Evolutionary conservation across 2,329 filamentous ascomycete species (phyloP).

Genomic region (Fusarium sororula): DNA sequence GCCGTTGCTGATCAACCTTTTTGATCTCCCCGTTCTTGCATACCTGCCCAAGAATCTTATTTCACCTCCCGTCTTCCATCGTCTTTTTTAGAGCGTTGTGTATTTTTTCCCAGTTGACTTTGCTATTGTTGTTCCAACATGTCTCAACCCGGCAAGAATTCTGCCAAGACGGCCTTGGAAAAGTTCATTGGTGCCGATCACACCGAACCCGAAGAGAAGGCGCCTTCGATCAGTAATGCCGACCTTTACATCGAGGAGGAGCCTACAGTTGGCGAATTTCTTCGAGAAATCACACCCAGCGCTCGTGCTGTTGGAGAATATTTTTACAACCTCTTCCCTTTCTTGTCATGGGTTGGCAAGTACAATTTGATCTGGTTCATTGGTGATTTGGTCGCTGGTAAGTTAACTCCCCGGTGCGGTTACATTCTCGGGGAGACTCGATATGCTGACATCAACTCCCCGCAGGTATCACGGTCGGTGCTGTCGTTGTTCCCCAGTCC

Average conservation of each 20-base stretch:
- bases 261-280: constrained; percentile 53
- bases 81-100: constrained; percentile 3
- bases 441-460: constrained; percentile 32
- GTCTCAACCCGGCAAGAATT: constrained; percentile 29
- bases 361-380: constrained; percentile 59
- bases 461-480: constrained; percentile 57
- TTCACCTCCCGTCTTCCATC: neutral
- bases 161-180: constrained; percentile 41
- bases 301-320: constrained; percentile 46
- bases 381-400: constrained; percentile 58
- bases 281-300: constrained; percentile 51
- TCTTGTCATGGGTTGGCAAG: constrained; percentile 59
- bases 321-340: constrained; percentile 57
- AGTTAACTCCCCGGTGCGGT: constrained; percentile 19
- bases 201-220: constrained; percentile 44
- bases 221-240: constrained; percentile 49
- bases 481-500: constrained; percentile 63
- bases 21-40: constrained; percentile 28
- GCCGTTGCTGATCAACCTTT: constrained; percentile 13
- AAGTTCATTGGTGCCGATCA: constrained; percentile 48
- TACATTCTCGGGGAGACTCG: constrained; percentile 1
- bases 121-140: constrained; percentile 6
- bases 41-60: neutral
- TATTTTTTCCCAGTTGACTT: neutral
- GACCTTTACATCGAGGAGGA: constrained; percentile 53